Evolutionary conservation across 2,329 filamentous ascomycete species (phyloP), one percentile per base, ranked within the genome.

Genomic region (Dissoconium aciculare): DNA sequence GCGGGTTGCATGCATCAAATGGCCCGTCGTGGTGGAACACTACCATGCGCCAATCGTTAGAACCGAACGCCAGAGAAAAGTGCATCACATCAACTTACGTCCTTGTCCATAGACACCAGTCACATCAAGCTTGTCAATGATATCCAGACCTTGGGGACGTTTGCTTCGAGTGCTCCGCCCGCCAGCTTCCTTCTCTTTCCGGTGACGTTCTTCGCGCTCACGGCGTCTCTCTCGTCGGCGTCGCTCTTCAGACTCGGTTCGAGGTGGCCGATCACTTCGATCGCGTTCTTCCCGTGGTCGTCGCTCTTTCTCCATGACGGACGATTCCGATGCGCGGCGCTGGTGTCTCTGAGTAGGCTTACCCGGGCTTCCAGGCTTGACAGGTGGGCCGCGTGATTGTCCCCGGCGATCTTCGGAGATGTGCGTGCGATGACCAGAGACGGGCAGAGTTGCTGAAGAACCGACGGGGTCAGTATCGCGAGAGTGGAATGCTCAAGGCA

Each of bases 11-110:
- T 12, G 89, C 89, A 56, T 98, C 89, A 48, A 94, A 98, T 4
- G 89, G 89, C 1, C 89, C 89, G 49, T 95, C 89, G 51, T 98
- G 89, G 49, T 98, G 89, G 58, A 95, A 93, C 44, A 93, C 84
- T 92, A 47, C 11, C 35, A 29, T 14, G 12, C 26, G 36, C 42
- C 34, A 45, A 32, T 28, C 17, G 12, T n/a, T 13, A 16, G 15
- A 27, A 24, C 28, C 21, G 13, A 17, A 15, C 11, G n/a, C 23
- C 5, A 26, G 32, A 25, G 15, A 25, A 17, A 13, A 4, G 12
- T n/a, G 6, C 14, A 9, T 8, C 19, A 23, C 19, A 23, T 13
- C 28, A n/a, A 73, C 81, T 60, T 64, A 91, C 83, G 63, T 58
- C 87, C 85, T 47, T 79, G 82, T 34, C 89, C 87, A 51, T 92